A percentile compares a stretch with the other conserved stretches of the same genome.
Conservation (phyloP, 768 basidiomycete genomes). For the Collybia sp. region DNA sequence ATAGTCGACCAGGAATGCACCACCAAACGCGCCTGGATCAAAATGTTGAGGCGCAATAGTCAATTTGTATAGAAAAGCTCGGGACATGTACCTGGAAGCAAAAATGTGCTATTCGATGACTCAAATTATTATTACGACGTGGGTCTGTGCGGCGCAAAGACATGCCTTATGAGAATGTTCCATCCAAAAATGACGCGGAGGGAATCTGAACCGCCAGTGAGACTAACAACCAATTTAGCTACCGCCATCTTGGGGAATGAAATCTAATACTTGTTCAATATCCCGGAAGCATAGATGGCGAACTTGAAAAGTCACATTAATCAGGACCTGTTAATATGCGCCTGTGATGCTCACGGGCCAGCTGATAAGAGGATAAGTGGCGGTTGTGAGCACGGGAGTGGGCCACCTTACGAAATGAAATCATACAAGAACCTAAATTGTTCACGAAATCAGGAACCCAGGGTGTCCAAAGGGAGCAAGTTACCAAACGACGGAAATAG, state of each 20-base stretch:
- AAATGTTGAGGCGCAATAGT: constrained; percentile 24
- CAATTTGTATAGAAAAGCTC: neutral
- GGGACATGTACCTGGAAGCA: constrained; percentile 26
- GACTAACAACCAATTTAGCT: constrained; percentile 26
- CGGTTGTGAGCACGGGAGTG: neutral
- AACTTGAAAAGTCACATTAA: constrained; percentile 38
- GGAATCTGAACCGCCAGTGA: constrained; percentile 49
- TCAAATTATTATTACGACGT: neutral
- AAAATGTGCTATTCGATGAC: constrained; percentile 22
- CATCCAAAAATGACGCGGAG: constrained; percentile 73
- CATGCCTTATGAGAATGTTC: constrained; percentile 82
- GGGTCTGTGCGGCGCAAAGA: neutral
- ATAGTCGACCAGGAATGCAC: constrained; percentile 71
- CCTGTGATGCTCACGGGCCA: constrained; percentile 48
- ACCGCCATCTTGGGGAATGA: neutral
- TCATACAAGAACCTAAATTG: constrained; percentile 65
- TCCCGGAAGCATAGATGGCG: constrained; percentile 72
- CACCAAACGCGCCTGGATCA: constrained; percentile 55
- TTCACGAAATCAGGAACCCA: neutral
- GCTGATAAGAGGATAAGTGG: constrained; percentile 20
- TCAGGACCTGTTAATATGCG: neutral
- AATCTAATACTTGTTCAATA: constrained; percentile 50
- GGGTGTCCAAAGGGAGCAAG: neutral
- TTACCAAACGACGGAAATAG: constrained; percentile 74
- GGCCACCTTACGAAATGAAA: constrained; percentile 57